Evolutionary conservation across 2,329 filamentous ascomycete genomes (phyloP), one percentile per base, ranked within the genome.

Genomic region (Fusarium tupiense): DNA sequence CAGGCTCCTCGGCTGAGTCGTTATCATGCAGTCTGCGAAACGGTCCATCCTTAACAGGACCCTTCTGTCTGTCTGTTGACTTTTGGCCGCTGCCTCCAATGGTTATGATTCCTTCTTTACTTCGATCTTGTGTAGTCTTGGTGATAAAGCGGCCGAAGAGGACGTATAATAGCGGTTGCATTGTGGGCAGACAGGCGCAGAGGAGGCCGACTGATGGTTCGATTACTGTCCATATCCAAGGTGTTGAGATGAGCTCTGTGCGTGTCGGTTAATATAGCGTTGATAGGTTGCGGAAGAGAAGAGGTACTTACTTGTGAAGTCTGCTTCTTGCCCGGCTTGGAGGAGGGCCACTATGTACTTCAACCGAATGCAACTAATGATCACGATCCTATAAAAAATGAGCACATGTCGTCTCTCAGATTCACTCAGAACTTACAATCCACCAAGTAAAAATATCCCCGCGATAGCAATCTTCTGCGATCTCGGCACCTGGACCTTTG

Each of bases 231-330:
- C 54, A 69, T 3, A 69, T 67, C 63, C 49, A 67, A 1, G 31
- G 64, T 0, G 63, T 60, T 5, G 19, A 31, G 16, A 67, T 67
- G 6, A 67, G 54, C 2, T 69, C 66, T 69, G 19, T 6, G 2
- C 0, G 8, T 16, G 5, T 37, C 2, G 2, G 26, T 29, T 12
- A 38, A 11, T 24, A 14, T 19, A 16, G 8, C 0, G 0, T 1
- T 4, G 2, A 50, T 14, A 2, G 10, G 2, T 0, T 4, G 0
- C 0, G 20, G 0, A 22, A 31, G 5, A 2, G 0, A 17, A 6
- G 3, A 3, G 20, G 1, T 16, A 4, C 37, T 40, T 29, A 67
- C 66, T 52, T 0, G 66, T 61, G 6, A 67, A 67, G 22, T 62
- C 66, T 33, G 46, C 43, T 12, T 49, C 22, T 8, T 43, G n/a